These are phyloP conservation scores for Stereum hirsutum DNA, from an alignment of 1,284 basidiomycete genomes.

Conservation along the genomic window DNA sequence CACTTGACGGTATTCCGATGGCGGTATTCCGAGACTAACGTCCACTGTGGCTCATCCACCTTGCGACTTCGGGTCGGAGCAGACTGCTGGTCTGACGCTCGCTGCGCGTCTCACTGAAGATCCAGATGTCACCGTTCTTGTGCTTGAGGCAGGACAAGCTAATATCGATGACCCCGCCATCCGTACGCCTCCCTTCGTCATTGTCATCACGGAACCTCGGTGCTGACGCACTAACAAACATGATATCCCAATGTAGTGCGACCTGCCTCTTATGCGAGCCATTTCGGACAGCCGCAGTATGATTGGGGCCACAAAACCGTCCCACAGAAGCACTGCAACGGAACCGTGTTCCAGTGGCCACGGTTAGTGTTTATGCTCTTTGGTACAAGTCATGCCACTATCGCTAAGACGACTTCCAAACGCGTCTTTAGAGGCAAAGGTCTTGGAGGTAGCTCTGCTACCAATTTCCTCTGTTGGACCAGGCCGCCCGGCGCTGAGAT, in stretches of 20 bases:
- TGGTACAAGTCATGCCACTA: no score
- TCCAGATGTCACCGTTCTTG: conserved; percentile 21
- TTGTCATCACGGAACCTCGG: not conserved
- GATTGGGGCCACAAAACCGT: conserved; percentile 11
- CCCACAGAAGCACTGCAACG: no score
- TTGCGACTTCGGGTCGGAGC: not conserved
- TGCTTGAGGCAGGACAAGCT: conserved; percentile 23
- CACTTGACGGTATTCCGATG: not conserved
- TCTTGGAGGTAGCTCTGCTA: conserved; percentile 14
- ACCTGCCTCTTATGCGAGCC: conserved; percentile 8
- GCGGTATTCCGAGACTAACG: not conserved
- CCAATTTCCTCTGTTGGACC: conserved; percentile 18
- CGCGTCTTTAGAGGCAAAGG: conserved; percentile 16
- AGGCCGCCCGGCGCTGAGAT: conserved; percentile 20
- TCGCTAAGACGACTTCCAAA: no score
- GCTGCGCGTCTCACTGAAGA: conserved; percentile 38
- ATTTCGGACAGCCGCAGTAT: conserved; percentile 9
- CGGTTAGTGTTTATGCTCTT: no score
- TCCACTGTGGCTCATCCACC: not conserved
- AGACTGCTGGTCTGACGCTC: conserved; percentile 35
- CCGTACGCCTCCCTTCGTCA: conserved; percentile 5
- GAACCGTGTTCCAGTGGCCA: no score
- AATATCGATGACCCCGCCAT: conserved; percentile 11
- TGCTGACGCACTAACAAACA: no score
- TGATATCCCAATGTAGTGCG: no score